These are phyloP conservation scores for Dendrocalamus latiflorus DNA, from an alignment of 202 grass and related monocot species.

Conservation along the genomic window DNA sequence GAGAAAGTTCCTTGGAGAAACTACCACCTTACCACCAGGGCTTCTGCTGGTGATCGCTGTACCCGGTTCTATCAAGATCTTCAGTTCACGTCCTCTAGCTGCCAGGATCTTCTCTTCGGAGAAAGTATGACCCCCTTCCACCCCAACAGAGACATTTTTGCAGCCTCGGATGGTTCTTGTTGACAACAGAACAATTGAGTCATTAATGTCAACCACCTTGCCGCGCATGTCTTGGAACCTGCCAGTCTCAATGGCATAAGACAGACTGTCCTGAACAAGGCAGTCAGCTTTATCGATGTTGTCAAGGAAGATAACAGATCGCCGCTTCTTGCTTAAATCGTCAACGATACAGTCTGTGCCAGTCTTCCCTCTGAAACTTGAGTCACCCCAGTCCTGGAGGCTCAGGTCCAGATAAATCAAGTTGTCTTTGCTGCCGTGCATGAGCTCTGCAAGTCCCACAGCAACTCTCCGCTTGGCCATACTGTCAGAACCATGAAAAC, in stretches of 20 bases:
- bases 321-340: conserved; percentile 60
- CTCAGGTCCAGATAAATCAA: conserved; percentile 68
- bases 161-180: conserved; percentile 23
- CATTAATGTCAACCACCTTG: conserved; percentile 47
- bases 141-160: conserved; percentile 14
- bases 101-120: conserved; percentile 57
- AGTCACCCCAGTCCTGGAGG: conserved; percentile 43
- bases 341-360: conserved; percentile 58
- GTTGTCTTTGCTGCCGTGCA: conserved; percentile 50
- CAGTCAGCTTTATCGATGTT: conserved; percentile 68
- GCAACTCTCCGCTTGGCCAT: conserved; percentile 56
- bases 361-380: conserved; percentile 56
- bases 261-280: conserved; percentile 50
- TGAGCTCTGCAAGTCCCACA: conserved; percentile 59
- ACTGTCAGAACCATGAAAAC: conserved; percentile 68
- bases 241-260: conserved; percentile 46
- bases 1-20: conserved; percentile 23
- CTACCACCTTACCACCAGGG: conserved; percentile 12
- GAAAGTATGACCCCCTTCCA: conserved; percentile 46
- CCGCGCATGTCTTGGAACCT: conserved; percentile 48
- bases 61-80: conserved; percentile 48
- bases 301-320: conserved; percentile 68
- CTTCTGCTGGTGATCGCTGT: neutral
- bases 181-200: conserved; percentile 67
- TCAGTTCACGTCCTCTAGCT: conserved; percentile 49